Conservation (phyloP, 441 rosid species). For the Adansonia madagascariensis region DNA sequence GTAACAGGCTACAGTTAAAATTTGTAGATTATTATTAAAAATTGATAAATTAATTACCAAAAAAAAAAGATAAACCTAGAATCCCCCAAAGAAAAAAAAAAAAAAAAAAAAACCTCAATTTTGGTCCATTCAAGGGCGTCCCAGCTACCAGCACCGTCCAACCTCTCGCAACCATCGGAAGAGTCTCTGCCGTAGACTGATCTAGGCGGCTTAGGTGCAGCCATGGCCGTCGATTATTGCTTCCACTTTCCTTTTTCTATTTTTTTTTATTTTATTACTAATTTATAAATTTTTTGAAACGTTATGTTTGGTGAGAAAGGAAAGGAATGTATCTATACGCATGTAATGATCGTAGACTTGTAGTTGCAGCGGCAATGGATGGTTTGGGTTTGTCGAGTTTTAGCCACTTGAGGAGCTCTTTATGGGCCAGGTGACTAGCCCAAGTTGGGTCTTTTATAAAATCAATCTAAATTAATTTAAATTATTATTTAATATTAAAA, state of each 20-base stretch:
- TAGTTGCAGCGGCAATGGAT: not conserved
- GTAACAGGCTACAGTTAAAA: constrained; percentile 48
- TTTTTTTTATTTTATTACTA: not conserved
- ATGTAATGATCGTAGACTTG: not conserved
- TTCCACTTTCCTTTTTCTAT: not conserved
- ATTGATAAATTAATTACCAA: constrained; percentile 9
- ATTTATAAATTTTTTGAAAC: not conserved
- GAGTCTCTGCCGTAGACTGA: constrained; percentile 54
- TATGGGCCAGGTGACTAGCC: too few relatives aligned
- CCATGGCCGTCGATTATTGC: constrained; percentile 37
- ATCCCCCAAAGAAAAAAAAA: not conserved
- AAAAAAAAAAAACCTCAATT: constrained; percentile 53
- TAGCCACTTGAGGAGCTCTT: not conserved
- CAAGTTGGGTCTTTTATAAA: too few relatives aligned
- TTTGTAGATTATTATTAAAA: not conserved
- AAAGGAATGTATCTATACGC: not conserved
- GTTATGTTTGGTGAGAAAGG: not conserved
- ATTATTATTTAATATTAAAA: too few relatives aligned
- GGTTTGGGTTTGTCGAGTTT: not conserved
- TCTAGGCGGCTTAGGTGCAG: constrained; percentile 53
- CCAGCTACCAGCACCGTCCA: constrained; percentile 85
- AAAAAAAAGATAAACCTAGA: constrained; percentile 26
- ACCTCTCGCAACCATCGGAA: constrained; percentile 56
- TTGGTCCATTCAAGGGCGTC: constrained; percentile 85
- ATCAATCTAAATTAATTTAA: too few relatives aligned